Conservation (phyloP, 176 grass and related monocot species). For the Zea luxurians region DNA sequence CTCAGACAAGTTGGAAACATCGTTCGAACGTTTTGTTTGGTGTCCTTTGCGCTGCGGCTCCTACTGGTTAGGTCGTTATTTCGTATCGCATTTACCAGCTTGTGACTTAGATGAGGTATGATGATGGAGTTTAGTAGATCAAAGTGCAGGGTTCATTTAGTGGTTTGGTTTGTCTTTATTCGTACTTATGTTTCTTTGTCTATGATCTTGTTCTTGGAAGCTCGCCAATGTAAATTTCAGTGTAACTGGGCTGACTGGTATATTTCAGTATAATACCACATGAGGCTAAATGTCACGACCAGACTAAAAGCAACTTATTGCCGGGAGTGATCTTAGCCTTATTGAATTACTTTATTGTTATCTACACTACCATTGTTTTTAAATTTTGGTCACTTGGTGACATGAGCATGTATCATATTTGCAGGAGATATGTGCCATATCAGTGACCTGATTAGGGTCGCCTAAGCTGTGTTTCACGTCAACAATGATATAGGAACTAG, state of each 20-base stretch:
- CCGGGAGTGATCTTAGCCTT: background rate
- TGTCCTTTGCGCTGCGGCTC: slow-evolving; percentile 3
- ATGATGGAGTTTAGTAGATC: slow-evolving; percentile 23
- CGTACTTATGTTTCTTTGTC: background rate
- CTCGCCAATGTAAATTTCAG: background rate
- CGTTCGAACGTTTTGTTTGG: slow-evolving; percentile 12
- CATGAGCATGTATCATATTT: slow-evolving; percentile 1
- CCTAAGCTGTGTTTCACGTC: background rate
- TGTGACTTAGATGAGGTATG: slow-evolving; percentile 14
- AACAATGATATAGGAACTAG: background rate
- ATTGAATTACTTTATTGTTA: slow-evolving; percentile 19
- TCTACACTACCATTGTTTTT: background rate
- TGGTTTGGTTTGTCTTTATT: background rate
- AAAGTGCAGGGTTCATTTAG: slow-evolving; percentile 13
- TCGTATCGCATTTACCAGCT: slow-evolving; percentile 11
- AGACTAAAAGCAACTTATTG: background rate
- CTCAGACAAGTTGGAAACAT: slow-evolving; percentile 5
- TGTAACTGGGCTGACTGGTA: background rate
- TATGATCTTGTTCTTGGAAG: slow-evolving; percentile 9
- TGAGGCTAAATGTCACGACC: too few relatives aligned
- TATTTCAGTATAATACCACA: too few relatives aligned
- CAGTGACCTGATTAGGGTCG: background rate
- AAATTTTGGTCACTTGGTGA: background rate
- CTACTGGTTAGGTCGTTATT: slow-evolving; percentile 19
- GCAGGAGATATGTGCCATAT: background rate